Evolutionary conservation across 257 asterid species (phyloP), one percentile per base, ranked within the genome.

Genomic region (Solanum corneliomulleri): DNA sequence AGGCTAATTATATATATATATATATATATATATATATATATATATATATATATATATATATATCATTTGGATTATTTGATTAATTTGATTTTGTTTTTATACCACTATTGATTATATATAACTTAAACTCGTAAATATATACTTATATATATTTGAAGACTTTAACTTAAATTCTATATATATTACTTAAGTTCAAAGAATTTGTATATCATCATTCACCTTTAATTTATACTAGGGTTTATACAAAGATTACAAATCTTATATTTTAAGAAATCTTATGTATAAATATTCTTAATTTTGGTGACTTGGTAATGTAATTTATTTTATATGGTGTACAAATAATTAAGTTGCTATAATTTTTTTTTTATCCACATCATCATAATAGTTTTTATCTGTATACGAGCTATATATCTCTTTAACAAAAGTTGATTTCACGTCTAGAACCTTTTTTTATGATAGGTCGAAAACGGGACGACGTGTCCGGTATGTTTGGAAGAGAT

Each of bases 401-500:
- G 0, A 2, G 5, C 2, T 10, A 31, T 10, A 74, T 74, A 74
- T 37, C 18, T 74, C 29, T 74, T 74, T 33, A 2, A 39, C 0
- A 1, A 37, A 21, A 37, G 1, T 1, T 37, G 7, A 23, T 41
- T 76, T 41, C 23, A 41, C 23, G 21, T 41, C 12, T 39, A 2
- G 18, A 42, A 41, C 13, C 35, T 76, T n/a, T 39, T 39, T 39
- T 78, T 29, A 2, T 44, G 60, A 47, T 18, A 47, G 85, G 90
- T 97, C 91, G 94, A 90, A 23, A 92, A 87, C 0, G 96, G 96
- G 42, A 82, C 90, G 21, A 84, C 86, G 7, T 97, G 99, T 87
- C 99, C 99, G n/a, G 96, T 95, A n/a, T 97, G 99, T 89, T 87
- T 97, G 87, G 99, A 97, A 94, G 98, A 92, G 77, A 93, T 97